Percentiles rank a stretch among this genome's conserved stretches.
These are phyloP conservation scores for Tetradesmus obliquus DNA, from an alignment of 139 green algal genomes.

Conservation along the genomic window DNA sequence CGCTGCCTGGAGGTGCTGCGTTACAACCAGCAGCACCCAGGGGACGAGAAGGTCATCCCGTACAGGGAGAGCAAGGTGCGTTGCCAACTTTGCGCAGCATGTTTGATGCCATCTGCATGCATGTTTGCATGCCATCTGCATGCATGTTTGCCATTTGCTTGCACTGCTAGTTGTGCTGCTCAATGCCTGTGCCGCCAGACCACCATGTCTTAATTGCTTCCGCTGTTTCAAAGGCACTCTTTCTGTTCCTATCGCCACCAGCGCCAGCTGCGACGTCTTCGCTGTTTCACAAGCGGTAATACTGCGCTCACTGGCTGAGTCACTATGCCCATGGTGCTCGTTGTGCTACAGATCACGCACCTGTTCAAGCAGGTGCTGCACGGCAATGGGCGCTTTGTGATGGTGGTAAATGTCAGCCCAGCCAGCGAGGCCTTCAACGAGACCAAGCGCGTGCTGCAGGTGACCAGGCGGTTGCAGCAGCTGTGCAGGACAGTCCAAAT, in stretches of 20 bases:
- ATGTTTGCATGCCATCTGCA: background rate
- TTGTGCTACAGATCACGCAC: slow-evolving; percentile 55
- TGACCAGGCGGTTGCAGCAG: slow-evolving; percentile 3
- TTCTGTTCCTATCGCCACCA: too few species aligned
- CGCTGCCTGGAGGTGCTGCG: slow-evolving; percentile 85
- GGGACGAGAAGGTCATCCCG: slow-evolving; percentile 47
- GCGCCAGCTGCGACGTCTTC: too few species aligned
- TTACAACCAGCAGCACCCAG: slow-evolving; percentile 79
- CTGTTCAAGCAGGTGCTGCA: slow-evolving; percentile 67
- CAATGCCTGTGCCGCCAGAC: too few species aligned
- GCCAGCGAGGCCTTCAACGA: slow-evolving; percentile 75
- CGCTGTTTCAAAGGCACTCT: too few species aligned
- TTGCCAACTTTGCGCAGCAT: background rate
- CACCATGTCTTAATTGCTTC: too few species aligned
- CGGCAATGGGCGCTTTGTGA: slow-evolving; percentile 76
- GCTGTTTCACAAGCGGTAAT: too few species aligned
- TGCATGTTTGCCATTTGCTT: background rate
- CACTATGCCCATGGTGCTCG: too few species aligned
- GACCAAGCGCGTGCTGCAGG: slow-evolving; percentile 73
- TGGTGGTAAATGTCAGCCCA: slow-evolving; percentile 78
- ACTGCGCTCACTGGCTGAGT: too few species aligned
- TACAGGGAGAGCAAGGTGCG: slow-evolving; percentile 49
- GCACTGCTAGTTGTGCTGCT: background rate
- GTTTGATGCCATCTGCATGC: background rate
- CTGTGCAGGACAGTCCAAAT: background rate